phyloP scores from a whole-genome alignment of 371 early-diverging fungal species.

The Ordospora pajunii region DNA sequence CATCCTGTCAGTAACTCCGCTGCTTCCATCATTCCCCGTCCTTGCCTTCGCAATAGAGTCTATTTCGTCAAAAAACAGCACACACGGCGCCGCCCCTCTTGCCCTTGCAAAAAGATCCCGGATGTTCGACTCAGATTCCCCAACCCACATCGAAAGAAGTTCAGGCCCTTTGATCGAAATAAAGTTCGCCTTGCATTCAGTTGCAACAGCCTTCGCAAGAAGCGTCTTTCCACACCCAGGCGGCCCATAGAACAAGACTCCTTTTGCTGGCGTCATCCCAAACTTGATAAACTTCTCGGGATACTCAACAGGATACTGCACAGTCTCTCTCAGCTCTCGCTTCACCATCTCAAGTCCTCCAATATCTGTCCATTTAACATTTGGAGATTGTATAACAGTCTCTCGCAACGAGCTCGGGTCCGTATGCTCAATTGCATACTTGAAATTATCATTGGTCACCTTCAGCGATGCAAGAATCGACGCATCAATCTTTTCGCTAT shows the following conservation, averaged over 20 bases:
- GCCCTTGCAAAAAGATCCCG: conserved; percentile 99
- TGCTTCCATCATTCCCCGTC: conserved; percentile 75
- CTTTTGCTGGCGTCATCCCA: conserved; percentile 96
- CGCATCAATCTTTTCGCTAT: conserved; percentile 93
- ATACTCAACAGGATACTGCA: conserved; percentile 98
- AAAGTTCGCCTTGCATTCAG: conserved; percentile 99
- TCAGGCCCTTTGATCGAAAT: conserved; percentile 99
- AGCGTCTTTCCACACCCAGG: conserved; percentile 99
- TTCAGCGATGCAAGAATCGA: conserved; percentile 86
- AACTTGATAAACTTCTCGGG: conserved; percentile 99
- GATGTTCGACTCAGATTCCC: conserved; percentile 98
- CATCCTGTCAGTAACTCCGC: conserved; percentile 80
- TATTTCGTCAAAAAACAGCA: conserved; percentile 99
- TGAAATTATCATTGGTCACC: conserved; percentile 96
- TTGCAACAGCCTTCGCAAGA: conserved; percentile 98
- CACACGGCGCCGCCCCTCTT: conserved; percentile 95
- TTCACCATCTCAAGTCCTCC: conserved; percentile 97
- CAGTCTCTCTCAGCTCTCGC: conserved; percentile 94
- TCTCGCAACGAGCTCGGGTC: conserved; percentile 98
- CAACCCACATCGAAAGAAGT: conserved; percentile 98
- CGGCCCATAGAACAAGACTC: conserved; percentile 98
- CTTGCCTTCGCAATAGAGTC: conserved; percentile 97
- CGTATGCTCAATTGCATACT: conserved; percentile 80
- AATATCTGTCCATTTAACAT: conserved; percentile 90
- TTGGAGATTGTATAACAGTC: conserved; percentile 97